phyloP scores from a whole-genome alignment of 768 basidiomycete species.

The Tulasnella sp. region DNA sequence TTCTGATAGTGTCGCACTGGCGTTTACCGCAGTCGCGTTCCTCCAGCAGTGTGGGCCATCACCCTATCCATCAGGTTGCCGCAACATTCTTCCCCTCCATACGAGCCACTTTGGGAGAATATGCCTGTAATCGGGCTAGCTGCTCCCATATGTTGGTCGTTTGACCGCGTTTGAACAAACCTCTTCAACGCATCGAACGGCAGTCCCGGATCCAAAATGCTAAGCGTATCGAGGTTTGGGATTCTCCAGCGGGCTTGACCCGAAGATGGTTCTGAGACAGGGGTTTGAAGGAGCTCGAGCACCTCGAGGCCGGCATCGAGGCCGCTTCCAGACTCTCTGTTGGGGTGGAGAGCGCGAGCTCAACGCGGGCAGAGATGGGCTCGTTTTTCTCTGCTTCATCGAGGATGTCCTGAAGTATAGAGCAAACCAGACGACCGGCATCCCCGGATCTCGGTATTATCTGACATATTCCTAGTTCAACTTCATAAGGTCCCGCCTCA shows the following conservation, averaged over 20 bases:
- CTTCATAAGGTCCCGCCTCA: background rate
- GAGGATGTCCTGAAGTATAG: background rate
- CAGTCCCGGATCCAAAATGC: background rate
- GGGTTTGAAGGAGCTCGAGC: background rate
- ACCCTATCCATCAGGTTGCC: background rate
- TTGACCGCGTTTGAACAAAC: background rate
- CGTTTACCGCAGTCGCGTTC: too few species aligned
- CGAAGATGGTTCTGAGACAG: background rate
- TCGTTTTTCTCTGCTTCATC: background rate
- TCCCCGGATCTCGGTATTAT: background rate
- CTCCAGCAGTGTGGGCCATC: background rate
- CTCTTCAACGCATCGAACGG: background rate
- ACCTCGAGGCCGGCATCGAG: background rate
- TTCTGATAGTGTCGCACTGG: too few species aligned
- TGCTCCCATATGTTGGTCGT: background rate
- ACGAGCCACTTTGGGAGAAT: background rate
- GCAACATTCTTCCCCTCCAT: too few species aligned
- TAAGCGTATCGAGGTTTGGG: background rate
- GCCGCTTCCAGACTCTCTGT: background rate
- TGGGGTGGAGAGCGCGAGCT: background rate
- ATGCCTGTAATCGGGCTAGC: background rate
- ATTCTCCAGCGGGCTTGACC: background rate
- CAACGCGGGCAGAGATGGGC: background rate
- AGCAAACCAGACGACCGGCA: background rate
- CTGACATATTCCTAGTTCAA: background rate